Conservation (phyloP, 768 basidiomycete species). For the Kwoniella newhampshirensis region DNA sequence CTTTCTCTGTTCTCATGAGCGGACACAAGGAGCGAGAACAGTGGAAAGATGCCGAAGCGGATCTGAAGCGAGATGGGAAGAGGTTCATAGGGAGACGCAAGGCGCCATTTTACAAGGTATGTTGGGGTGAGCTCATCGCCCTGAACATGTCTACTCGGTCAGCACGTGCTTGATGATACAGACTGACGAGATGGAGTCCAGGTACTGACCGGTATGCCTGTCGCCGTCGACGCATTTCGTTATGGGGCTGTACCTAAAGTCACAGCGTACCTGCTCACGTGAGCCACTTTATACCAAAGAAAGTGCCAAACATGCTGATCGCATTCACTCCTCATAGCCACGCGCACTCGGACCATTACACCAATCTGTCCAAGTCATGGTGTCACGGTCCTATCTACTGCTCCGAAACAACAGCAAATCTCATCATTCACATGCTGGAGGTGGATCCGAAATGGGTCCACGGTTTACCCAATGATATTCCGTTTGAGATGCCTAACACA, state of each 20-base stretch:
- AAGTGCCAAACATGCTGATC: background rate
- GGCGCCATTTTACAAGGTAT: constrained; percentile 91
- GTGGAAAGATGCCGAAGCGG: constrained; percentile 73
- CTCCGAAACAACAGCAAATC: constrained; percentile 85
- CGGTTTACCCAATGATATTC: constrained; percentile 75
- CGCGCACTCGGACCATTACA: constrained; percentile 96
- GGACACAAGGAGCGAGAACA: constrained; percentile 73
- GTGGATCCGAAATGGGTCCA: constrained; percentile 88
- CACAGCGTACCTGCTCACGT: constrained; percentile 91
- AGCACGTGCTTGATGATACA: constrained; percentile 1
- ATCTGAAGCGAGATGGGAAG: constrained; percentile 51
- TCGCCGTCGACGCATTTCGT: constrained; percentile 95
- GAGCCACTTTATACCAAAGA: constrained; percentile 43
- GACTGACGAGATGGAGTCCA: too few species aligned
- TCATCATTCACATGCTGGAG: constrained; percentile 85
- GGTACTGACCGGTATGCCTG: constrained; percentile 87
- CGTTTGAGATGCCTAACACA: constrained; percentile 74
- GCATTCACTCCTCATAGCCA: constrained; percentile 65
- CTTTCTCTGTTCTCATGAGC: constrained; percentile 87
- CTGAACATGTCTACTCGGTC: background rate
- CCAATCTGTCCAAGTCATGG: constrained; percentile 85
- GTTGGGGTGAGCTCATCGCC: constrained; percentile 4
- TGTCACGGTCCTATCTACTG: constrained; percentile 92
- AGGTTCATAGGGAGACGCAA: constrained; percentile 59
- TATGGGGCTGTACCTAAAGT: constrained; percentile 89